Base-by-base conservation (phyloP, 257 asterid genomes). In the Misopates orontium region DNA sequence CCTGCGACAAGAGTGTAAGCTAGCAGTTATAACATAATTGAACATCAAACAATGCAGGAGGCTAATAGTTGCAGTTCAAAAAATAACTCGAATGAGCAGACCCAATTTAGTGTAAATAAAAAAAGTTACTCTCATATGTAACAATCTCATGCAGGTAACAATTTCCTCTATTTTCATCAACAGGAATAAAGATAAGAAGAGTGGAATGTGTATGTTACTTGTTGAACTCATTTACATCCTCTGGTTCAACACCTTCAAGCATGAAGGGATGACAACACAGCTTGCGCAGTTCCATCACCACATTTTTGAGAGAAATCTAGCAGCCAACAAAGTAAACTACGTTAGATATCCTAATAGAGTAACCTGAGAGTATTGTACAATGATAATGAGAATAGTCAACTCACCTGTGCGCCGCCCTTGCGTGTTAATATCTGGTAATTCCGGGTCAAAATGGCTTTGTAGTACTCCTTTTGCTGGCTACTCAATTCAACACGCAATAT, bases 161-260 rank as follows among this genome's bases (percentile, higher is more conserved):
- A 49, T 45, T 60, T 24, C 57, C 64, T 36, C 45, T 28, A 52
- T 5, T 67, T 66, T 47, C 70, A 49, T 25, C 69, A 47, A 54
- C 66, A 67, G 31, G 70, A 56, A 67, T 47, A 61, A 50, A 62
- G 72, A 42, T 21, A 66, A 44, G 31, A 55, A 75, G 31, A 56
- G 70, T 50, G 57, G 64, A 58, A 67, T 61, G 69, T 28, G 67
- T 48, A 55, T 67, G 64, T 71, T 90, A 94, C 99, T 82, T 94
- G 90, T 49, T 40, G 72, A 88, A 94, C 78, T 94, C 97, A 44
- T 77, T 73, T 22, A 63, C 60, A 75, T 90, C 95, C 67, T 88
- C 96, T 64, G 99, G 99, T 81, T 90, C 97, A 78, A 94, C 99
- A 3, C 99, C 99, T 88, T 88, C 97, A 79, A 94, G 71, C 97